A percentile compares a stretch with the other conserved stretches of the same genome.
Conservation (phyloP, 768 basidiomycete species). For the Lanmaoa rubissima region DNA sequence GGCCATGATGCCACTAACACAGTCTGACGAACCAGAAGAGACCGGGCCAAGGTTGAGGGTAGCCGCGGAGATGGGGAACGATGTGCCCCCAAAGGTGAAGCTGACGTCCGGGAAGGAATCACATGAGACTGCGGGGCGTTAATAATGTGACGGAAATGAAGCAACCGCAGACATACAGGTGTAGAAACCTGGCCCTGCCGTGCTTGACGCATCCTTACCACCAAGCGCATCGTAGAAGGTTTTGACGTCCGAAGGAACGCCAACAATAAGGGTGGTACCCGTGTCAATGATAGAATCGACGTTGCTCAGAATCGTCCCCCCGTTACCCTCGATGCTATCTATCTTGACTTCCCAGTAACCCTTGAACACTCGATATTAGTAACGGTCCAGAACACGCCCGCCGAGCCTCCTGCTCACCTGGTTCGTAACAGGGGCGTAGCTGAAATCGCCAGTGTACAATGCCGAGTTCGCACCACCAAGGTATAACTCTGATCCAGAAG, state of each 20-base stretch:
- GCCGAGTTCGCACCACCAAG: slow-evolving; percentile 48
- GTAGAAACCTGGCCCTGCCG: slow-evolving; percentile 31
- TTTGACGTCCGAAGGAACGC: slow-evolving; percentile 5
- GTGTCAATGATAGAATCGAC: slow-evolving; percentile 19
- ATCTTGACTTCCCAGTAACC: slow-evolving; percentile 22
- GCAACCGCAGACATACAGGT: slow-evolving; percentile 25
- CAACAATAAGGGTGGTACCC: slow-evolving; percentile 21
- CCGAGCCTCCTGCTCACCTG: slow-evolving; percentile 1
- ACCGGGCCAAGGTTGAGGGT: slow-evolving; percentile 40
- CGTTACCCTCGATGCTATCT: slow-evolving; percentile 3
- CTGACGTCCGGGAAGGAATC: slow-evolving; percentile 23
- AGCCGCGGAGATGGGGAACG: slow-evolving; percentile 31
- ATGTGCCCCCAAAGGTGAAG: slow-evolving; percentile 37
- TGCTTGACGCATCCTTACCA: slow-evolving; percentile 21
- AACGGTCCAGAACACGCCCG: not conserved
- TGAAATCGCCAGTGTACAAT: slow-evolving; percentile 46
- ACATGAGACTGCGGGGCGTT: slow-evolving; percentile 27
- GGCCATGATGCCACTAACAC: slow-evolving; percentile 31
- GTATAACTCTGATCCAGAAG: slow-evolving; percentile 43
- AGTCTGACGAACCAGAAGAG: slow-evolving; percentile 19
- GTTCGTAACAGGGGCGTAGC: slow-evolving; percentile 21
- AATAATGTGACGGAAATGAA: not conserved
- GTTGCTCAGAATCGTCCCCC: not conserved
- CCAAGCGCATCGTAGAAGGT: slow-evolving; percentile 24
- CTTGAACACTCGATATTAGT: not conserved